These are phyloP conservation scores for Trichoderma erinaceum DNA, from an alignment of 495 filamentous ascomycete species.

Conservation along the genomic window DNA sequence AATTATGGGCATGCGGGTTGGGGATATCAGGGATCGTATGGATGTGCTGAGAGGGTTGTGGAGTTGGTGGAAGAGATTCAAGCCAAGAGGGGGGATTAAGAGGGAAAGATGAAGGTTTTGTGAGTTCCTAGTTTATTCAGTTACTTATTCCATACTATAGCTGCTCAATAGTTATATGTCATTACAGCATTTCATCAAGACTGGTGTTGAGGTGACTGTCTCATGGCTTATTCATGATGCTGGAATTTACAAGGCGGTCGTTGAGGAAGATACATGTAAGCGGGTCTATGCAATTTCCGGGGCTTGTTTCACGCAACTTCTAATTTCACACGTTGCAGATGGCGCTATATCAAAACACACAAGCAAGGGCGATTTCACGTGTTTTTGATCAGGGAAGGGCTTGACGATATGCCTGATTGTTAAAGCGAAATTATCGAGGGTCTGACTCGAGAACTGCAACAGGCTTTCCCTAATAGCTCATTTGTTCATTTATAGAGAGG, in stretches of 20 bases:
- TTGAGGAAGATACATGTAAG: not conserved
- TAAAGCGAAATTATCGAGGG: too few relatives aligned
- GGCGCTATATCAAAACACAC: not conserved
- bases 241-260: not conserved
- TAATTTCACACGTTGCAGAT: not conserved
- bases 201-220: not conserved
- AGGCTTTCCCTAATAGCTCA: too few relatives aligned
- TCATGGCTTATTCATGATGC: not conserved
- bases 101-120: not conserved
- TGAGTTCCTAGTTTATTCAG: not conserved
- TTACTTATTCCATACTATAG: not conserved
- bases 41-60: conserved; percentile 65
- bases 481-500: too few relatives aligned
- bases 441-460: too few relatives aligned
- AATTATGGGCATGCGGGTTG: conserved; percentile 96
- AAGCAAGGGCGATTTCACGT: not conserved
- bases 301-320: not conserved
- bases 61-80: conserved; percentile 59
- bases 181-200: not conserved
- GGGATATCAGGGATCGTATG: conserved; percentile 84
- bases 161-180: not conserved
- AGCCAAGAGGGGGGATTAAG: too few relatives aligned
- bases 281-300: conserved; percentile 11
- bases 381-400: not conserved
- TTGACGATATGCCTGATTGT: too few relatives aligned